Evolutionary conservation across 805 yeast species (phyloP).

Genomic region (Barnettozyma pratensis): DNA sequence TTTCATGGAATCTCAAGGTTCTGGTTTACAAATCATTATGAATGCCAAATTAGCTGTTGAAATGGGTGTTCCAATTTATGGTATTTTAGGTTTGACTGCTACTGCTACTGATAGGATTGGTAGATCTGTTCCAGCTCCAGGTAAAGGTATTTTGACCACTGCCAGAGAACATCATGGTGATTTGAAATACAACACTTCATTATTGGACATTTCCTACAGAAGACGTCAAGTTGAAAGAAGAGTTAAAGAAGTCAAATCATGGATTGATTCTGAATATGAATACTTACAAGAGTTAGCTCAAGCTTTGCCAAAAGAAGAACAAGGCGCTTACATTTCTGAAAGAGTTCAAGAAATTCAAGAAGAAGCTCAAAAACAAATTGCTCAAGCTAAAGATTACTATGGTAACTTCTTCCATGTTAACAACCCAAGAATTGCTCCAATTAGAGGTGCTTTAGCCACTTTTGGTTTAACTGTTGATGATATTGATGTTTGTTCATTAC

Average conservation of each 20-base stretch:
- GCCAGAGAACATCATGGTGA: constrained; percentile 90
- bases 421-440: constrained; percentile 93
- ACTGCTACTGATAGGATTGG: constrained; percentile 99
- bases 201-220: constrained; percentile 89
- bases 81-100: constrained; percentile 88
- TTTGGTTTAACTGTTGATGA: constrained; percentile 93
- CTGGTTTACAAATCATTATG: constrained; percentile 97
- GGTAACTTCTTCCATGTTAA: constrained; percentile 91
- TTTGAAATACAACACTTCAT: constrained; percentile 71
- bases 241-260: constrained; percentile 65
- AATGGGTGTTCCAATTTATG: constrained; percentile 99
- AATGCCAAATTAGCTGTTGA: constrained; percentile 86
- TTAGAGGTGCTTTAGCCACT: constrained; percentile 94
- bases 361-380: constrained; percentile 80
- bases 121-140: constrained; percentile 99
- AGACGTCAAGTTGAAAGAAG: constrained; percentile 83
- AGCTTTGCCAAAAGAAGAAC: constrained; percentile 42
- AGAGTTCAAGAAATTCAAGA: constrained; percentile 82
- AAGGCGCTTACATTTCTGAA: constrained; percentile 63
- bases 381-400: constrained; percentile 87
- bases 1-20: constrained; percentile 99
- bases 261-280: constrained; percentile 81
- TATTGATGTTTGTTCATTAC: constrained; percentile 95
- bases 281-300: constrained; percentile 67
- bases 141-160: constrained; percentile 97